Conservation (phyloP, 208 protist genomes). For the Trypanosoma vivax region DNA sequence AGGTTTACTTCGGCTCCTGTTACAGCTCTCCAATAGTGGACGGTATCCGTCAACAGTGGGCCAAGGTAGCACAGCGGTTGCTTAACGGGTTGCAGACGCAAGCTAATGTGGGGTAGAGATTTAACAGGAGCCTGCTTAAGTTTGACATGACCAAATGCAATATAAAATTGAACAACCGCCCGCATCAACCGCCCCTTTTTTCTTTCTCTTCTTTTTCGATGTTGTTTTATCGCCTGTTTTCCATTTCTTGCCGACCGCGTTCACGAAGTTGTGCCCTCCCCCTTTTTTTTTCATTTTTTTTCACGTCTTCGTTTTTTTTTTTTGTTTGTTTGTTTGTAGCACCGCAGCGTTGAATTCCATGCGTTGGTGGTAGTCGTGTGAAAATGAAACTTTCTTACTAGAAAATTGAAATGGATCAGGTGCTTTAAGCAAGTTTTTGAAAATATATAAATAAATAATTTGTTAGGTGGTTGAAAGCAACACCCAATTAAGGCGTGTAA, state of each 20-base stretch:
- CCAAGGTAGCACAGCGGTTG: conserved; percentile 11
- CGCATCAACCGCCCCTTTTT: no score
- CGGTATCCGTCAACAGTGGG: background rate
- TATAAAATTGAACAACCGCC: background rate
- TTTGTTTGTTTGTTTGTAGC: no score
- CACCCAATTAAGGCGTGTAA: no score
- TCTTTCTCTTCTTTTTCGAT: no score
- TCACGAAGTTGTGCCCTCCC: no score
- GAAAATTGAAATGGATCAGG: no score
- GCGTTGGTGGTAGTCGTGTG: background rate
- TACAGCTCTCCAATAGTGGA: conserved; percentile 5
- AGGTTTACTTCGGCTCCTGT: conserved; percentile 10
- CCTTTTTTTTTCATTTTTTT: background rate
- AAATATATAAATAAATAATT: no score
- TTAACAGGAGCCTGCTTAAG: background rate
- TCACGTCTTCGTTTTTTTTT: background rate
- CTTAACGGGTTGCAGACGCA: conserved; percentile 20
- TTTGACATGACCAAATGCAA: background rate
- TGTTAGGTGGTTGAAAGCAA: no score
- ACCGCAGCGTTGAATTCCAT: no score
- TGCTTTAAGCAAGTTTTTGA: no score
- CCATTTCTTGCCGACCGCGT: no score
- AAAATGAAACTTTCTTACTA: background rate
- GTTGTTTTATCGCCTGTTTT: no score
- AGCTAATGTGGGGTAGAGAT: conserved; percentile 12